Conservation (phyloP, 345 rosid genomes). For the Streptanthus diversifolius region DNA sequence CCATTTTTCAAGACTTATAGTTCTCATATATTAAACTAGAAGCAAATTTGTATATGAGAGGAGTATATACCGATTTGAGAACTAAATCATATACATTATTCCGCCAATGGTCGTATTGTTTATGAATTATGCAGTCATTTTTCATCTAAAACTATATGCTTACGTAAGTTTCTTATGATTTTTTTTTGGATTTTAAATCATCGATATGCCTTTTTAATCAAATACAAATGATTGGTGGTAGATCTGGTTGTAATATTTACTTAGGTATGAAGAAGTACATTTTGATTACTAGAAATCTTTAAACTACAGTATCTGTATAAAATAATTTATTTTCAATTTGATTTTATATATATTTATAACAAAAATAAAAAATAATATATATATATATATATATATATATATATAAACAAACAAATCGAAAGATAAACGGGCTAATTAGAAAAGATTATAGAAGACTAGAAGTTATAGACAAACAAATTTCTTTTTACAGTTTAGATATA, state of each 20-base stretch:
- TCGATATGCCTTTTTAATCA: not conserved
- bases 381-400: not conserved
- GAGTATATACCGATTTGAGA: not conserved
- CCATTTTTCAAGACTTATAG: not conserved
- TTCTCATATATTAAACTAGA: not conserved
- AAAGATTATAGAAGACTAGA: too few relatives aligned
- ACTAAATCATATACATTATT: not conserved
- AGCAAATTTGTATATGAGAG: not conserved
- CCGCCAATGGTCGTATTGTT: not conserved
- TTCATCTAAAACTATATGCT: not conserved
- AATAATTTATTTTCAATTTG: too few relatives aligned
- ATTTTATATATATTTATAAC: not conserved
- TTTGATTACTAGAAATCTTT: too few relatives aligned
- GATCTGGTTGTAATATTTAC: not conserved
- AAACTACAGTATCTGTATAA: not conserved
- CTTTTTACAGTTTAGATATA: too few relatives aligned
- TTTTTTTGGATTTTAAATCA: not conserved
- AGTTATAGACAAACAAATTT: too few relatives aligned
- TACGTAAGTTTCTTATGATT: not conserved
- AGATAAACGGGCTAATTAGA: too few relatives aligned
- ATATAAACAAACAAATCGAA: not conserved
- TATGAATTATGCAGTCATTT: not conserved
- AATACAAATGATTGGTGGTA: not conserved
- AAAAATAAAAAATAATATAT: too few relatives aligned
- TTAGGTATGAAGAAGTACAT: too few relatives aligned